Evolutionary conservation across 257 asterid species (phyloP), one percentile per base, ranked within the genome.

Genomic region (Marsdenia floribunda): DNA sequence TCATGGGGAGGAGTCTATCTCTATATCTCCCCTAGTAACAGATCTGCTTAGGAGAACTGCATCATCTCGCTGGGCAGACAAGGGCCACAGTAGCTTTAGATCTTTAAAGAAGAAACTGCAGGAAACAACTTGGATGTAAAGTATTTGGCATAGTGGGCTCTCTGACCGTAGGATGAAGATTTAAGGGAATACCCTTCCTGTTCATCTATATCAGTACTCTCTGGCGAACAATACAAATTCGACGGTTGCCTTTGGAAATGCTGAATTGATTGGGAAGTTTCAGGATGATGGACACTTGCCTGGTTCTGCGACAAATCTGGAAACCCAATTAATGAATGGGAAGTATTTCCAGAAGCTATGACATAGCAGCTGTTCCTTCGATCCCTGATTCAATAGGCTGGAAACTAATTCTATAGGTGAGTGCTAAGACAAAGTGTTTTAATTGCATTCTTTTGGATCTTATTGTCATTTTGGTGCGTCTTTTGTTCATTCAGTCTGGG

Each of bases 31-130:
- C 44, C 84, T 90, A 46, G 88, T 91, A 69, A 85, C 97, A 15
- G 97, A 91, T 75, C 59, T 94, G 57, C 68, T 86, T 74, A 88
- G 84, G 71, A 78, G 89, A 73, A 87, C 88, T 74, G 77, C 88
- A 18, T 94, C 97, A 0, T 78, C 88, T 70, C 89, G 92, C 52
- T 94, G 95, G 97, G 82, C 95, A 4, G 98, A 86, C 76, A 92
- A 87, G 81, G 78, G 96, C 42, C 84, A 85, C 22, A 88, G 89
- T 85, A 89, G 99, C 86, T 92, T 94, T 88, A 88, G 88, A 79
- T 88, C 97, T 73, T 68, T 92, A 40, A 89, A 77, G 82, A 94
- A 90, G 88, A 94, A 76, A 81, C 73, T 94, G 68, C 97, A 90
- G 81, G 96, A 85, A 75, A 85, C 89, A 38, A 82, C 92, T 85